Base-by-base conservation (phyloP, 371 early-diverging fungal genomes). In the Syncephalis plumigaleata region DNA sequence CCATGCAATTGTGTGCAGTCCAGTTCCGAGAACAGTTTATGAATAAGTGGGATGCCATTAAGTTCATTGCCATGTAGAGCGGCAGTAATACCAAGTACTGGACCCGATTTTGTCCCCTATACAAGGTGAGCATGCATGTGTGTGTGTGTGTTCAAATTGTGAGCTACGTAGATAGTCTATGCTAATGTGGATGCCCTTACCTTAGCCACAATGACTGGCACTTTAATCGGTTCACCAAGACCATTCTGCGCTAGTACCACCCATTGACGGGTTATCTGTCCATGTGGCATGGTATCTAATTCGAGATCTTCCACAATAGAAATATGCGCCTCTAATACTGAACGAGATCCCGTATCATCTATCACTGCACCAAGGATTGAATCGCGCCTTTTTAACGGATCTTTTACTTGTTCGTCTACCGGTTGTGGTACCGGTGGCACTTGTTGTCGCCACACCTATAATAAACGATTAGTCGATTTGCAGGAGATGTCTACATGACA, bases 31-130 rank as follows among this genome's bases (percentile, higher is more conserved):
- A 86, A 80, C 48, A 75, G 66, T 42, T 84, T 73, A 56, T 91
- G 91, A 31, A 88, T 89, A 54, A 87, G 74, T 5, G 88, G 88
- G 17, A 91, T 85, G 25, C 91, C 91, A 53, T 91, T 91, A 45
- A 91, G 67, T 53, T 91, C 91, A 55, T 91, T 88, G 46, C 91
- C 90, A 55, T 91, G 91, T 13, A 90, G 70, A 1, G 84, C 91
- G 48, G 75, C 79, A 1, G 81, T 81, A 51, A 60, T 46, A 2
- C 74, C 74, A 9, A 73, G 64, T 9, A 70, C 59, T 9, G 74
- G 74, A 0, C 74, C 74, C 23, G 61, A 61, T 13, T 58, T 55
- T 9, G 61, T 56, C 16, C 74, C 66, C 55, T 55, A 38, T 2
- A n/a, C n/a, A n/a, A n/a, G n/a, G n/a, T n/a, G n/a, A n/a, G n/a